Percentiles rank a stretch among this genome's conserved stretches.
Evolutionary conservation across 495 filamentous ascomycete genomes (phyloP).

Genomic region (Staphylotrichum tortipilum): DNA sequence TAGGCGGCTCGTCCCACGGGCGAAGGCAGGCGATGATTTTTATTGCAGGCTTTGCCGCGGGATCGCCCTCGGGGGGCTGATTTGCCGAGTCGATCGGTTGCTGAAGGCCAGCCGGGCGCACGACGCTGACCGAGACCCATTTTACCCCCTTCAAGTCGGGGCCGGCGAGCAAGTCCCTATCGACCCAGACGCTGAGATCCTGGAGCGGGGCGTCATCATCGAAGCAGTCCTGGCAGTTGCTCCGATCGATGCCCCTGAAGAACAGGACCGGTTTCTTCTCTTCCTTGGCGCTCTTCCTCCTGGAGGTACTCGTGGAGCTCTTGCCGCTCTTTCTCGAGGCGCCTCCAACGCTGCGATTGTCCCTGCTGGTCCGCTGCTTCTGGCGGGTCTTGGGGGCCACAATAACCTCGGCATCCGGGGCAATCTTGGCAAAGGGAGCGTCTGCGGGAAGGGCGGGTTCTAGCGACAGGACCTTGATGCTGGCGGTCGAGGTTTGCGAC

Average conservation of each 20-base stretch:
- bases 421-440: conserved; percentile 80
- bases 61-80: conserved; percentile 53
- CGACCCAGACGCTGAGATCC: conserved; percentile 74
- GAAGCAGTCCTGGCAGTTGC: conserved; percentile 60
- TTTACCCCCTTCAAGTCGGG: conserved; percentile 62
- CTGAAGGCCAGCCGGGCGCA: conserved; percentile 72
- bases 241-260: conserved; percentile 67
- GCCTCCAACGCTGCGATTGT: conserved; percentile 60
- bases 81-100: conserved; percentile 66
- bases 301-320: conserved; percentile 60
- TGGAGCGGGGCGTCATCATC: conserved; percentile 49
- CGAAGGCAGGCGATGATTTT: conserved; percentile 68
- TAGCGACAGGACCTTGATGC: conserved; percentile 74
- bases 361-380: conserved; percentile 42
- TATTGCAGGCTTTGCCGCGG: conserved; percentile 49
- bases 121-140: conserved; percentile 66
- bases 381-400: conserved; percentile 76
- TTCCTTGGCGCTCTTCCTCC: conserved; percentile 51
- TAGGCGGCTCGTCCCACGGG: conserved; percentile 80
- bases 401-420: conserved; percentile 88
- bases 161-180: conserved; percentile 59
- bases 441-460: conserved; percentile 59
- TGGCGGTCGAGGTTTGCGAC: conserved; percentile 90
- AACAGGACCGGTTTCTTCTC: conserved; percentile 58
- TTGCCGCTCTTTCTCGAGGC: conserved; percentile 63